phyloP scores from a whole-genome alignment of 345 rosid genomes.

The Pistacia integerrima region DNA sequence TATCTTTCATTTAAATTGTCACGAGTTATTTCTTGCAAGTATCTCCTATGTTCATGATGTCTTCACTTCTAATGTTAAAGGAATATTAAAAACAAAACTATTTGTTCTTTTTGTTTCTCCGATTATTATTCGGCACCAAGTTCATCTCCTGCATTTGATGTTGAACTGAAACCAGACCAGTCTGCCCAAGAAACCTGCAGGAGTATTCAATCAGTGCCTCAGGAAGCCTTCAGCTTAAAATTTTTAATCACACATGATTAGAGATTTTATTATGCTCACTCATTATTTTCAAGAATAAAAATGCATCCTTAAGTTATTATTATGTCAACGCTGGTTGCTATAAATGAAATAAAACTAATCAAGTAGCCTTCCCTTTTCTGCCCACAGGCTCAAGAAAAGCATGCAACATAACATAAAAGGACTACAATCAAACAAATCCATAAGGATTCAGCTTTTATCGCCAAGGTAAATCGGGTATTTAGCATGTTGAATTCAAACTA shows the following conservation, averaged over 20 bases:
- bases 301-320: neutral
- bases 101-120: constrained; percentile 15
- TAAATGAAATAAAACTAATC: neutral
- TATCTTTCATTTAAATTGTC: constrained; percentile 21
- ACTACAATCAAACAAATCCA: neutral
- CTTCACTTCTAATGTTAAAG: constrained; percentile 14
- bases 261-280: neutral
- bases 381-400: neutral
- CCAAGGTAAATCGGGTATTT: neutral
- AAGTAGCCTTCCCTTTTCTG: neutral
- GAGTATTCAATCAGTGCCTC: constrained; percentile 18
- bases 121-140: constrained; percentile 52
- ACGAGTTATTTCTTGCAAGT: neutral
- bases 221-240: constrained; percentile 2
- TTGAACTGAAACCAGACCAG: constrained; percentile 79
- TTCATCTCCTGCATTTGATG: constrained; percentile 78
- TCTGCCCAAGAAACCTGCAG: constrained; percentile 86
- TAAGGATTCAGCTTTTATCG: neutral
- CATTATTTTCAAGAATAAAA: neutral
- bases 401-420: neutral
- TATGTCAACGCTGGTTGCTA: neutral
- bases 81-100: constrained; percentile 5
- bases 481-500: neutral
- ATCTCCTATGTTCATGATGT: constrained; percentile 16
- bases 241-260: constrained; percentile 9